A percentile compares a stretch with the other conserved stretches of the same genome.
phyloP scores from a whole-genome alignment of 78 protist genomes.

The Blattamonas nauphoetae region DNA sequence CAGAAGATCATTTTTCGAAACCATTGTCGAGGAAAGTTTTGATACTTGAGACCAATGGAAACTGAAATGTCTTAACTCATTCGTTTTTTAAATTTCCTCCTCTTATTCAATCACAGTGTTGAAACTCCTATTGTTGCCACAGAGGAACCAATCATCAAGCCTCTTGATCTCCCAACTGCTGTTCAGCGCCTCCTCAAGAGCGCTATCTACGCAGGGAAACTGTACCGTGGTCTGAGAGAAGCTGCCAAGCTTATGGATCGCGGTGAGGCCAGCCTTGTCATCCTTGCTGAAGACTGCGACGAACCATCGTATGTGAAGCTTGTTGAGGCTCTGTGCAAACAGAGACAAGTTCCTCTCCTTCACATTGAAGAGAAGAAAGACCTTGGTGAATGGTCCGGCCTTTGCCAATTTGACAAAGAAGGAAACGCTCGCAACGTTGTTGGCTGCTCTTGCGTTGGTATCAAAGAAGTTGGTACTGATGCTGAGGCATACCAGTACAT shows the following conservation, averaged over 20 bases:
- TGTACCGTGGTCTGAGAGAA: slow-evolving; percentile 87
- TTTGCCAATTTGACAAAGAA: slow-evolving; percentile 84
- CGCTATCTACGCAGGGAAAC: slow-evolving; percentile 62
- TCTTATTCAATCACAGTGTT: not conserved
- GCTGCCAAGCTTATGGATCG: slow-evolving; percentile 70
- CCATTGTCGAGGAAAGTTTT: not conserved
- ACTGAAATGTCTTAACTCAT: not conserved
- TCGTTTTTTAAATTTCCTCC: not conserved
- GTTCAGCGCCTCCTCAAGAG: slow-evolving; percentile 69
- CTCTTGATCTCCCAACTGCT: slow-evolving; percentile 43
- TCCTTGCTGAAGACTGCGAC: slow-evolving; percentile 70
- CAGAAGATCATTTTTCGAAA: too few relatives aligned
- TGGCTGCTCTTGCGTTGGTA: slow-evolving; percentile 73
- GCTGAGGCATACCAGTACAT: not conserved
- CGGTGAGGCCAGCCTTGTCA: slow-evolving; percentile 67
- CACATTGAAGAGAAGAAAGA: slow-evolving; percentile 58
- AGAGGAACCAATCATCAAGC: not conserved
- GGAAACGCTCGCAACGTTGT: slow-evolving; percentile 86
- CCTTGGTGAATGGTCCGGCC: slow-evolving; percentile 93
- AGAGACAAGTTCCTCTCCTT: slow-evolving; percentile 66
- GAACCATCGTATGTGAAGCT: slow-evolving; percentile 72
- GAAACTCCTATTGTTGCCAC: not conserved
- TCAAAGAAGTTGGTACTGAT: slow-evolving; percentile 28
- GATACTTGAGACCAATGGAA: not conserved
- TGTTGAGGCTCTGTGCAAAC: slow-evolving; percentile 79